phyloP scores from a whole-genome alignment of 768 basidiomycete species.

The Collybia mongolica region DNA sequence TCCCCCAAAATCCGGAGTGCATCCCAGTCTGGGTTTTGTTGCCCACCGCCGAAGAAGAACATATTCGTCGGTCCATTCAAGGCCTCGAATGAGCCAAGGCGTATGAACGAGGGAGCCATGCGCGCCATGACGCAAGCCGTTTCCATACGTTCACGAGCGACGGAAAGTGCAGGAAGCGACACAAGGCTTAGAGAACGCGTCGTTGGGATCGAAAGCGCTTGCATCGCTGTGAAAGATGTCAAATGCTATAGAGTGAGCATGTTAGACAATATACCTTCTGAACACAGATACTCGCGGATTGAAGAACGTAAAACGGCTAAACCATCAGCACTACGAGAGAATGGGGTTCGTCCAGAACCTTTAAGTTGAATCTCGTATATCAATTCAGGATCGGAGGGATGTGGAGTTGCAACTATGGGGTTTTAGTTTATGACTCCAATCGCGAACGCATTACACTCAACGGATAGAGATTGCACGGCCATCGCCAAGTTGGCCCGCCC shows the following conservation, averaged over 20 bases:
- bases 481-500: constrained; percentile 95
- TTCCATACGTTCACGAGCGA: constrained; percentile 73
- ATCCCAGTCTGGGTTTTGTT: constrained; percentile 74
- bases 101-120: constrained; percentile 86
- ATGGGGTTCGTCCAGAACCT: constrained; percentile 92
- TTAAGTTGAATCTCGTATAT: constrained; percentile 91
- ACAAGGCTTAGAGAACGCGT: constrained; percentile 84
- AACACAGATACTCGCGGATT: constrained; percentile 89
- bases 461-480: constrained; percentile 90
- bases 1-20: constrained; percentile 71
- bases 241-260: background rate
- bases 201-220: constrained; percentile 85
- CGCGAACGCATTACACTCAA: constrained; percentile 18
- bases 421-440: constrained; percentile 2
- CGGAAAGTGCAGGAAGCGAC: constrained; percentile 68
- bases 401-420: constrained; percentile 70
- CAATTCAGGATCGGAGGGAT: constrained; percentile 52
- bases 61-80: constrained; percentile 65
- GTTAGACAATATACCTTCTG: constrained; percentile 62
- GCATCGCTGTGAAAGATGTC: constrained; percentile 32
- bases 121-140: constrained; percentile 75
- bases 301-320: constrained; percentile 94
- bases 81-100: constrained; percentile 90
- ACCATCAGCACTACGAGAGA: constrained; percentile 90
- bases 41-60: constrained; percentile 76